Conservation (phyloP, 2,329 filamentous ascomycete genomes). For the Nemania sp. region DNA sequence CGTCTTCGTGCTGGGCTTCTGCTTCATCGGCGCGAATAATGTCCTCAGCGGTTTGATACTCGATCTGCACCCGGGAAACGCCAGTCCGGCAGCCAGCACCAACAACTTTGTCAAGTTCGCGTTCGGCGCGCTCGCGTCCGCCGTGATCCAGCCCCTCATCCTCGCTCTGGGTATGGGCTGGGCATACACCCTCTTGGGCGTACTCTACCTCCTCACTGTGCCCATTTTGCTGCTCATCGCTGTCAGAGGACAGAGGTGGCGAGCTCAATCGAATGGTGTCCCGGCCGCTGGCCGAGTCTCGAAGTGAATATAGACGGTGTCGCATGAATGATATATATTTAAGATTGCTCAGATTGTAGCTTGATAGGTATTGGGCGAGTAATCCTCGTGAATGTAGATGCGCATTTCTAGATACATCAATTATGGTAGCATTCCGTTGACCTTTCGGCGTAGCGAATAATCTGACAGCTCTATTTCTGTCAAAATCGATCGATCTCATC, state of each 20-base stretch:
- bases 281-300: neutral
- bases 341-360: neutral
- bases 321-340: neutral
- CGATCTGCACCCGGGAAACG: slow-evolving; percentile 61
- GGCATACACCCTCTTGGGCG: neutral
- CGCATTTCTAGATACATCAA: too few species aligned
- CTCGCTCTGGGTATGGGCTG: slow-evolving; percentile 28
- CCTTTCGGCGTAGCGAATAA: too few species aligned
- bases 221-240: neutral
- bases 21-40: slow-evolving; percentile 61
- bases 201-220: neutral
- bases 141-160: slow-evolving; percentile 61
- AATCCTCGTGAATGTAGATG: too few species aligned
- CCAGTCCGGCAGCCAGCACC: slow-evolving; percentile 62
- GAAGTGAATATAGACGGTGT: neutral
- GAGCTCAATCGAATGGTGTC: neutral
- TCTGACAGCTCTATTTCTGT: too few species aligned
- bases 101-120: slow-evolving; percentile 65
- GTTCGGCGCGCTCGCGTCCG: slow-evolving; percentile 61
- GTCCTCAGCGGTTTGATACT: slow-evolving; percentile 64
- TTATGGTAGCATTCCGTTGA: too few species aligned
- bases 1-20: slow-evolving; percentile 57
- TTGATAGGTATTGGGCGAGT: too few species aligned
- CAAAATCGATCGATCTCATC: too few species aligned
- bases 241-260: neutral